Evolutionary conservation across 305 asterid genomes (phyloP).

Genomic region (Ilex paraguariensis): DNA sequence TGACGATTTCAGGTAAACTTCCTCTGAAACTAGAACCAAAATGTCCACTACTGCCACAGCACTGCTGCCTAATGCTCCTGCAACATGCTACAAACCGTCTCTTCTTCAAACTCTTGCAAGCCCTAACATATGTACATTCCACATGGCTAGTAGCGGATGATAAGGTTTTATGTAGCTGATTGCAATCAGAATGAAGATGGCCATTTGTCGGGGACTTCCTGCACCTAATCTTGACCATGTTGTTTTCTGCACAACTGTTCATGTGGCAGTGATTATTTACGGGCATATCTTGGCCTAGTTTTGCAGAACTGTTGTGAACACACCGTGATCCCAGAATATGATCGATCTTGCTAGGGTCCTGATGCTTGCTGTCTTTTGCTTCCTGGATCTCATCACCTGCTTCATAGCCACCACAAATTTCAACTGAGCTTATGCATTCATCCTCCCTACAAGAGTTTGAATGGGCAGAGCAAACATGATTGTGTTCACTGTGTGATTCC

Average conservation of each 20-base stretch:
- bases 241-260: constrained; percentile 7
- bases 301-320: background rate
- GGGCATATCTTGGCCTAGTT: background rate
- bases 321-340: background rate
- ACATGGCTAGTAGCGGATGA: constrained; percentile 2
- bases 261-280: background rate
- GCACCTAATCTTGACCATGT: constrained; percentile 21
- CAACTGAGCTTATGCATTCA: background rate
- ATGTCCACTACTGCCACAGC: constrained; percentile 27
- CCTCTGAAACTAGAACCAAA: constrained; percentile 32
- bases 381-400: constrained; percentile 5
- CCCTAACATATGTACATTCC: constrained; percentile 15
- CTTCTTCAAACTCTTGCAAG: constrained; percentile 13
- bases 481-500: constrained; percentile 9
- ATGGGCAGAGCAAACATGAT: constrained; percentile 9
- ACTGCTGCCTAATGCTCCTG: constrained; percentile 40
- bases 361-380: constrained; percentile 6
- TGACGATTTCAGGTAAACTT: constrained; percentile 42
- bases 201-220: constrained; percentile 5
- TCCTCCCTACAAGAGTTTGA: constrained; percentile 8
- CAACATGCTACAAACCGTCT: constrained; percentile 44
- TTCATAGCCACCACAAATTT: background rate
- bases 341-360: too few relatives aligned
- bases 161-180: constrained; percentile 4
- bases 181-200: constrained; percentile 11